A percentile compares a stretch with the other conserved stretches of the same genome.
phyloP scores from a whole-genome alignment of 2,329 filamentous ascomycete genomes.

The Alternaria consortialis region DNA sequence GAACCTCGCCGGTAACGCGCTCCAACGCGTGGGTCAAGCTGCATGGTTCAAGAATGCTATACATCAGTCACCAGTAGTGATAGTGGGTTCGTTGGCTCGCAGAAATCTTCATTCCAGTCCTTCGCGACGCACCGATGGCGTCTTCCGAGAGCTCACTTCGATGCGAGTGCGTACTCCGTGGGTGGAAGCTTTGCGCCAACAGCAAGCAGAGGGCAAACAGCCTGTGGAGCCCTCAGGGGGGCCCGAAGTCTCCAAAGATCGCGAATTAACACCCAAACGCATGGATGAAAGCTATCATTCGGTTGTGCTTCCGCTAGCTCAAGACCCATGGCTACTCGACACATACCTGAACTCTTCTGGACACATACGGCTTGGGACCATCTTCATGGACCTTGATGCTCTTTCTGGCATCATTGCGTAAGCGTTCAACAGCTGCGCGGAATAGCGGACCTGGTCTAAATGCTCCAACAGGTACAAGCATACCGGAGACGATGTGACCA shows the following conservation, averaged over 20 bases:
- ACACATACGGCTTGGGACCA: slow-evolving; percentile 74
- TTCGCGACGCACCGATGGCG: slow-evolving; percentile 60
- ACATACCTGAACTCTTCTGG: slow-evolving; percentile 80
- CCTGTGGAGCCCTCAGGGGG: slow-evolving; percentile 42
- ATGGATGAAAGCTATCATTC: slow-evolving; percentile 77
- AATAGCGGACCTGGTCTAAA: slow-evolving; percentile 25
- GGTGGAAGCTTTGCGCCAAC: slow-evolving; percentile 69
- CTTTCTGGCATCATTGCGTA: slow-evolving; percentile 76
- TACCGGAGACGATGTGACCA: slow-evolving; percentile 70
- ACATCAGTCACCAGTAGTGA: background rate
- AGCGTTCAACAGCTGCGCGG: slow-evolving; percentile 65
- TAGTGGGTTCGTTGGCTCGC: slow-evolving; percentile 2
- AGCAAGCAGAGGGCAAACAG: slow-evolving; percentile 53
- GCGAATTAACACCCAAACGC: slow-evolving; percentile 69
- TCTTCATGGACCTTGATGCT: slow-evolving; percentile 84
- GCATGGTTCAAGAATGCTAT: slow-evolving; percentile 14
- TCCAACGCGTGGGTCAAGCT: slow-evolving; percentile 25
- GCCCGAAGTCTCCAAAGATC: slow-evolving; percentile 54
- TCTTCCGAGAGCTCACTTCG: slow-evolving; percentile 63
- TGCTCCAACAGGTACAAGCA: slow-evolving; percentile 66
- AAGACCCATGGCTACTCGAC: slow-evolving; percentile 79
- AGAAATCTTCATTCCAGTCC: slow-evolving; percentile 39
- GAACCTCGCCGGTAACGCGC: slow-evolving; percentile 25
- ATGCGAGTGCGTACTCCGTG: slow-evolving; percentile 68
- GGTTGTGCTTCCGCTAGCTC: slow-evolving; percentile 73